Evolutionary conservation across 306 rosid species (phyloP).

Genomic region (Cotoneaster glaucophyllus): DNA sequence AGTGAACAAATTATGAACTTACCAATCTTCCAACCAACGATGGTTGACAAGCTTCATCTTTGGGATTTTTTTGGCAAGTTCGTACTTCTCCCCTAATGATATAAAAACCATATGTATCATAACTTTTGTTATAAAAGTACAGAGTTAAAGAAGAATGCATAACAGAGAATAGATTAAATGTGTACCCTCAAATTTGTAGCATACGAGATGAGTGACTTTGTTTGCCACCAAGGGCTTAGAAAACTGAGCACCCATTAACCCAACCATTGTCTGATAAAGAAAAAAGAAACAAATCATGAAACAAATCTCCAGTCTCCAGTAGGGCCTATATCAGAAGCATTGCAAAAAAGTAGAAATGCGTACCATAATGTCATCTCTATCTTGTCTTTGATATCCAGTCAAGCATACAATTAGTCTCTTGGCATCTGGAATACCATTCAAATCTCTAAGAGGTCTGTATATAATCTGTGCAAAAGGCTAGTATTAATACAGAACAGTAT

Average conservation of each 20-base stretch:
- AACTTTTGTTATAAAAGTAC: no score
- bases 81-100: slow-evolving; percentile 78
- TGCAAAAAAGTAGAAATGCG: slow-evolving; percentile 8
- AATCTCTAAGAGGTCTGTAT: slow-evolving; percentile 68
- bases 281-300: slow-evolving; percentile 1
- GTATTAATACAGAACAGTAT: background rate
- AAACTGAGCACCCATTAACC: slow-evolving; percentile 80
- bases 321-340: background rate
- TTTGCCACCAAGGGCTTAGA: slow-evolving; percentile 85
- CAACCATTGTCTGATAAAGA: slow-evolving; percentile 62
- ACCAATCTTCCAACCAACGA: slow-evolving; percentile 94
- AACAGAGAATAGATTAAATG: background rate
- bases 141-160: background rate
- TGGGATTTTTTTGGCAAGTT: slow-evolving; percentile 66
- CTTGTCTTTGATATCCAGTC: slow-evolving; percentile 91
- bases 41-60: slow-evolving; percentile 80
- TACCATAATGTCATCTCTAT: slow-evolving; percentile 91
- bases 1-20: slow-evolving; percentile 10
- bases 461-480: slow-evolving; percentile 46
- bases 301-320: background rate
- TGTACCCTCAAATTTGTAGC: slow-evolving; percentile 91
- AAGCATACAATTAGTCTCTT: slow-evolving; percentile 56
- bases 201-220: slow-evolving; percentile 86
- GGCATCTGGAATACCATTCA: slow-evolving; percentile 75
- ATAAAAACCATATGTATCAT: background rate